Evolutionary conservation across 352 stramenopile genomes (phyloP).

Genomic region (Pythium aristosporum): DNA sequence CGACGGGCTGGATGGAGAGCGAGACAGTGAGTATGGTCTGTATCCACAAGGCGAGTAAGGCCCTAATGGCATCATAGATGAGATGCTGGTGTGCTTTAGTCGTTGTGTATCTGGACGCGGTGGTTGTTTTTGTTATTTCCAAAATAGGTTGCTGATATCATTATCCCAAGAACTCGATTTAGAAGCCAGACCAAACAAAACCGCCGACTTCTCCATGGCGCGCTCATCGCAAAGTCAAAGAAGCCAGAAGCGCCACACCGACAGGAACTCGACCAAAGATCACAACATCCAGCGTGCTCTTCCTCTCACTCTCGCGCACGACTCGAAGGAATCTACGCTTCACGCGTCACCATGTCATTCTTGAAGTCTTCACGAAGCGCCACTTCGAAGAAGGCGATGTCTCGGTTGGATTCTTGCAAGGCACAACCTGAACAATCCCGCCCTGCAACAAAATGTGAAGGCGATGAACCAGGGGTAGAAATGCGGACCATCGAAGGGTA

Average conservation of each 20-base stretch:
- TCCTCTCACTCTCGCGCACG: not conserved
- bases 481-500: constrained; percentile 51
- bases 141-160: constrained; percentile 20
- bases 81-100: not conserved
- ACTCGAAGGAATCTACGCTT: not conserved
- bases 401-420: not conserved
- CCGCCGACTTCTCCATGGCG: constrained; percentile 1
- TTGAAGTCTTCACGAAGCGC: constrained; percentile 10
- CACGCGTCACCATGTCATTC: constrained; percentile 20
- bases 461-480: not conserved
- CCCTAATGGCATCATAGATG: constrained; percentile 16
- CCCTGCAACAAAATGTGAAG: not conserved
- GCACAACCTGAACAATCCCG: not conserved
- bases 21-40: constrained; percentile 21
- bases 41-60: constrained; percentile 21
- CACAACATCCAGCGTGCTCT: not conserved
- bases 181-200: not conserved
- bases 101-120: not conserved
- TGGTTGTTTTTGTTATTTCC: constrained; percentile 11
- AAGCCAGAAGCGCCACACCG: not conserved
- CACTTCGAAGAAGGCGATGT: constrained; percentile 5
- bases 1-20: constrained; percentile 15
- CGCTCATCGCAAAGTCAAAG: not conserved
- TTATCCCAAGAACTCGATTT: not conserved
- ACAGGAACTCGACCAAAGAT: not conserved